phyloP scores from a whole-genome alignment of 306 rosid genomes.

The Fragaria nilgerrensis region DNA sequence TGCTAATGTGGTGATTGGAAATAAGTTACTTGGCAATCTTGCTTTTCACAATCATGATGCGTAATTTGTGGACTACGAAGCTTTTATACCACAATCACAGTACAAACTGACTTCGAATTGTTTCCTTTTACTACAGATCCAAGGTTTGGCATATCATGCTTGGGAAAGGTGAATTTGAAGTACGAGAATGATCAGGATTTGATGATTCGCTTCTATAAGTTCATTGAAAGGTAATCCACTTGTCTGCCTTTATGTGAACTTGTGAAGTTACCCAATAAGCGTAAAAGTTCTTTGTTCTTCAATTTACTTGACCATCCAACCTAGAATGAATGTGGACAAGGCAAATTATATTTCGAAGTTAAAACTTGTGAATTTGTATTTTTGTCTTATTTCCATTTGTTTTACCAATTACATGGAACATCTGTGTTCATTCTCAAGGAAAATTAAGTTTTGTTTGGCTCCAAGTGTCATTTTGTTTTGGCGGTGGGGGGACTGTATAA shows the following conservation, averaged over 20 bases:
- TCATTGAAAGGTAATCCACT: conserved; percentile 53
- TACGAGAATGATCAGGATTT: conserved; percentile 74
- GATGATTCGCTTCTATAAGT: conserved; percentile 65
- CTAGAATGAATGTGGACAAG: background rate
- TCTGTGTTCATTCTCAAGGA: background rate
- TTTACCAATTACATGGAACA: background rate
- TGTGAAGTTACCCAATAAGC: background rate
- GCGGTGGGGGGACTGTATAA: background rate
- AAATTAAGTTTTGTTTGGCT: background rate
- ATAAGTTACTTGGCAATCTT: background rate
- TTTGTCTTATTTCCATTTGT: background rate
- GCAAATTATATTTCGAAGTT: background rate
- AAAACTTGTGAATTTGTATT: background rate
- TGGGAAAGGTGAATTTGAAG: conserved; percentile 58
- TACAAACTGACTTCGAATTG: background rate
- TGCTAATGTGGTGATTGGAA: background rate
- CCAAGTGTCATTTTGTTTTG: background rate
- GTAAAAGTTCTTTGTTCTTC: background rate
- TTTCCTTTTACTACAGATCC: conserved; percentile 51
- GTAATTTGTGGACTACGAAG: background rate
- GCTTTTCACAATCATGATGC: background rate
- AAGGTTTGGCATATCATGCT: conserved; percentile 64
- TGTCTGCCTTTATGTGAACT: background rate
- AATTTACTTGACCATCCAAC: background rate
- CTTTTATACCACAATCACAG: background rate